Evolutionary conservation across 2,329 filamentous ascomycete genomes (phyloP).

Genomic region (Botryosphaeria dothidea): DNA sequence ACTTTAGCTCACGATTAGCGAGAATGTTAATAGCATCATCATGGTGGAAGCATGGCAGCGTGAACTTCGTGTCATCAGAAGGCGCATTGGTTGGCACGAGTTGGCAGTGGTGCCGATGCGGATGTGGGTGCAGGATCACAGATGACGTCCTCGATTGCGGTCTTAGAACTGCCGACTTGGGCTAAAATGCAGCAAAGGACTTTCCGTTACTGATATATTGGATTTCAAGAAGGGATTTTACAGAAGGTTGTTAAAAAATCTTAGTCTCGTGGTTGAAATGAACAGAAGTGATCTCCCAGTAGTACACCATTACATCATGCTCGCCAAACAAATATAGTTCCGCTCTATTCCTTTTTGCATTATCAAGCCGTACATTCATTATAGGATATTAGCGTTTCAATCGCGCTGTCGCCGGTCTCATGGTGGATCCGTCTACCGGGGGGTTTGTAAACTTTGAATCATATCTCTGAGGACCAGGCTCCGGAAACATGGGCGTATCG

Average conservation of each 20-base stretch:
- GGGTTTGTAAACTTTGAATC: neutral
- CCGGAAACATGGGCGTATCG: conserved; percentile 1
- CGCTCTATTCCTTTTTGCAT: neutral
- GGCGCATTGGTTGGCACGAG: no score
- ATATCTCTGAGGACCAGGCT: neutral
- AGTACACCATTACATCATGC: neutral
- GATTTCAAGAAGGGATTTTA: no score
- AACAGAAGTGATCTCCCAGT: neutral
- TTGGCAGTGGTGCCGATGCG: no score
- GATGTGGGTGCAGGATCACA: no score
- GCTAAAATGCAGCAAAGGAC: no score
- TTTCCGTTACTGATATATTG: no score
- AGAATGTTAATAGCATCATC: no score
- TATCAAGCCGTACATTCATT: neutral
- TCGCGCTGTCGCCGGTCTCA: neutral
- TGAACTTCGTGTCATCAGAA: no score
- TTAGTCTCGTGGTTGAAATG: neutral
- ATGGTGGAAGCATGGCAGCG: no score
- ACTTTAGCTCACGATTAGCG: no score
- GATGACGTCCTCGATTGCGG: no score
- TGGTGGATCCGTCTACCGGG: neutral
- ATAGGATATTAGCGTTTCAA: neutral
- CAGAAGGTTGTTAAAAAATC: neutral
- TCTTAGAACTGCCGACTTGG: no score
- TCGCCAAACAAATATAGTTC: neutral